Percentiles rank a stretch among this genome's conserved stretches.
Evolutionary conservation across 2,329 filamentous ascomycete species (phyloP).

Genomic region (Coniochaeta ligniaria): DNA sequence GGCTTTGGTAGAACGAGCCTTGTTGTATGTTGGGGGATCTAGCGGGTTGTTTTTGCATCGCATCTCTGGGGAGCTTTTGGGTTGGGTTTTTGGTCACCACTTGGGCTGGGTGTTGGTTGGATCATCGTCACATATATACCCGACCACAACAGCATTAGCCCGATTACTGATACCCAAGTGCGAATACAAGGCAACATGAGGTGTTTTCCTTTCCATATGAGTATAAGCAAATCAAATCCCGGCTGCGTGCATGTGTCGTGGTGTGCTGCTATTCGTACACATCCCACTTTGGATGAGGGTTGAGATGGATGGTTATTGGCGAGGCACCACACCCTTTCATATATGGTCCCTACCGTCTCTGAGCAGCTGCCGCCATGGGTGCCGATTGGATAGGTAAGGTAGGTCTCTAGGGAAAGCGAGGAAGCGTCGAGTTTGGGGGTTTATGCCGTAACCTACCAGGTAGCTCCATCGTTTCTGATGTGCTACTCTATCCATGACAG

Average conservation of each 20-base stretch:
- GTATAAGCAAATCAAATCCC: background rate
- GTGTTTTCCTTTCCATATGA: background rate
- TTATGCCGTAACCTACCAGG: no score
- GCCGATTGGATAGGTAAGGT: no score
- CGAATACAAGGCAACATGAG: constrained; percentile 1
- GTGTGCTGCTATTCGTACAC: background rate
- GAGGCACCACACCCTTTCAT: background rate
- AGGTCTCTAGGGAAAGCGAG: no score
- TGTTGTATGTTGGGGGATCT: background rate
- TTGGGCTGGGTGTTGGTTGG: background rate
- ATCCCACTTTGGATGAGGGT: background rate
- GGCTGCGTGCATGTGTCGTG: background rate
- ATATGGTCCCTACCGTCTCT: background rate
- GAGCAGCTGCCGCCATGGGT: background rate
- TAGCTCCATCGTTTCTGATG: no score
- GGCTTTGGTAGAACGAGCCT: background rate
- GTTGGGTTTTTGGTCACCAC: background rate
- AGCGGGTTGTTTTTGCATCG: background rate
- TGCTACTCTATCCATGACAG: no score
- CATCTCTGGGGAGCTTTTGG: background rate
- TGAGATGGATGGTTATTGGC: background rate
- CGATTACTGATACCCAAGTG: background rate
- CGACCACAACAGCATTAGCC: background rate
- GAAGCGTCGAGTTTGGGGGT: no score
- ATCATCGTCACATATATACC: background rate